Percentiles rank a stretch among this genome's conserved stretches.
phyloP scores from a whole-genome alignment of 2,329 filamentous ascomycete genomes.

The Canariomyces notabilis region DNA sequence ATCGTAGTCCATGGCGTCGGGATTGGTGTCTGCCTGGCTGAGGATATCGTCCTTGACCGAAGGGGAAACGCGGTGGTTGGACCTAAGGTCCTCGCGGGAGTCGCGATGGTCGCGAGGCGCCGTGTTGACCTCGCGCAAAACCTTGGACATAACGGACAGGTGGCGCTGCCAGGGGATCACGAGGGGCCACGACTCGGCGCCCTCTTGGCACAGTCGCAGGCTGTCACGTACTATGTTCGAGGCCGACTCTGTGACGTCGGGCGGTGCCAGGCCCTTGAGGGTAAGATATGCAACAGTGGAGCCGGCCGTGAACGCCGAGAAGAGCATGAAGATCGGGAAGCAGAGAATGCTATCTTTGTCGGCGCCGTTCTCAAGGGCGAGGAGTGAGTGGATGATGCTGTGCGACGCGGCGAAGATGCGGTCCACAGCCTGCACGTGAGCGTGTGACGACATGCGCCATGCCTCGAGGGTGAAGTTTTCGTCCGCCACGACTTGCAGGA shows the following conservation, averaged over 20 bases:
- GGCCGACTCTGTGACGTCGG: slow-evolving; percentile 52
- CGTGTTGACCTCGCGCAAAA: slow-evolving; percentile 49
- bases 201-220: slow-evolving; percentile 54
- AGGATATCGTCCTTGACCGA: slow-evolving; percentile 51
- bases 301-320: slow-evolving; percentile 56
- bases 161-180: slow-evolving; percentile 57
- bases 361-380: slow-evolving; percentile 49
- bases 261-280: slow-evolving; percentile 55
- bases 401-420: slow-evolving; percentile 55
- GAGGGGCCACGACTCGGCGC: slow-evolving; percentile 55
- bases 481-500: slow-evolving; percentile 53
- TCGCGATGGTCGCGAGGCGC: slow-evolving; percentile 29
- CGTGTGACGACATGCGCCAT: slow-evolving; percentile 47
- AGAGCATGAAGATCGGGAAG: slow-evolving; percentile 60
- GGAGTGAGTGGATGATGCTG: slow-evolving; percentile 51
- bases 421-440: slow-evolving; percentile 49
- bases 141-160: slow-evolving; percentile 57
- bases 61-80: slow-evolving; percentile 31
- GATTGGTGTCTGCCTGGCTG: slow-evolving; percentile 51
- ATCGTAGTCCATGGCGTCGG: slow-evolving; percentile 55
- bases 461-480: slow-evolving; percentile 48
- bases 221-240: slow-evolving; percentile 54
- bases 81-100: slow-evolving; percentile 33
- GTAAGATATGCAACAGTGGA: slow-evolving; percentile 58
- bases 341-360: slow-evolving; percentile 56